phyloP scores from a whole-genome alignment of 768 basidiomycete species.

The Pisolithus tinctorius region DNA sequence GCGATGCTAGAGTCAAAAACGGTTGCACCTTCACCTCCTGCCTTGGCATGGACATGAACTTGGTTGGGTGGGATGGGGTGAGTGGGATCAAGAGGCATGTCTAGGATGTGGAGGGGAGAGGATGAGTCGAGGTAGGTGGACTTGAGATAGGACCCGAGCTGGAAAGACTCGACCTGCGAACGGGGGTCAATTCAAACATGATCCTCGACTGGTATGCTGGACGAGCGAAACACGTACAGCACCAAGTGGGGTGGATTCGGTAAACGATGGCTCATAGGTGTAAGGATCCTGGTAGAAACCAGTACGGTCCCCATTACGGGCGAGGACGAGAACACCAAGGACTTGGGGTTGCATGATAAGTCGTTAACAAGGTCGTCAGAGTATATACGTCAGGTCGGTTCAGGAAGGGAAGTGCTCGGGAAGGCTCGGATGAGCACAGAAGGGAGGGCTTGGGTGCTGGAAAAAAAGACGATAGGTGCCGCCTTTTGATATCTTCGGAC shows the following conservation, averaged over 20 bases:
- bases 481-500: constrained; percentile 26
- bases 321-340: constrained; percentile 71
- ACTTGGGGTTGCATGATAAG: constrained; percentile 29
- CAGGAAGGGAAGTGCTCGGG: not conserved
- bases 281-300: constrained; percentile 67
- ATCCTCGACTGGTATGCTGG: not conserved
- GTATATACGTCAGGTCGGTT: not conserved
- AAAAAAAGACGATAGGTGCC: constrained; percentile 2
- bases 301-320: constrained; percentile 69
- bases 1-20: constrained; percentile 84
- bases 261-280: constrained; percentile 54
- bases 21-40: constrained; percentile 71
- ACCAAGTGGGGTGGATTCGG: constrained; percentile 72
- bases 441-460: constrained; percentile 7
- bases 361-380: constrained; percentile 9
- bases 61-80: constrained; percentile 58
- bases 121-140: constrained; percentile 59
- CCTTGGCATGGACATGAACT: constrained; percentile 73
- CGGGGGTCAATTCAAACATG: too few relatives aligned
- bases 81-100: constrained; percentile 52
- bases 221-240: constrained; percentile 38
- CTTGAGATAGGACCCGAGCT: constrained; percentile 56
- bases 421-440: constrained; percentile 1
- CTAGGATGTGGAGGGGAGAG: constrained; percentile 62
- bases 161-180: constrained; percentile 55